Evolutionary conservation across 2,329 filamentous ascomycete species (phyloP), one percentile per base, ranked within the genome.

Genomic region (Claviceps spartinae): DNA sequence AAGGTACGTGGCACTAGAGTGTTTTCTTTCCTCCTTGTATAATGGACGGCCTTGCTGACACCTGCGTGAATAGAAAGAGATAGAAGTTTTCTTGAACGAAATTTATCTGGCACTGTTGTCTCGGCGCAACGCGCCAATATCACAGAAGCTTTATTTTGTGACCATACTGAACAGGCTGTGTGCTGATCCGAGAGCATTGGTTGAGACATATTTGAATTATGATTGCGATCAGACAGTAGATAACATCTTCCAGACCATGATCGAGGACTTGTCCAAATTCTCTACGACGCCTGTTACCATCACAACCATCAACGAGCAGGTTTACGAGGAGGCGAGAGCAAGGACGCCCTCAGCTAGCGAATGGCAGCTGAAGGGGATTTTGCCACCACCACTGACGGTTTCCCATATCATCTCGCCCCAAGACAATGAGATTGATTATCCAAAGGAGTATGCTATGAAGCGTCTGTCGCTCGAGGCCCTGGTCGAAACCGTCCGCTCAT

Each of bases 161-260:
- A 83, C 82, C 54, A 81, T 98, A 26, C 76, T 98, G 50, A 86
- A 88, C 60, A 79, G 91, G 54, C 75, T 98, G 47, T 90, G 86
- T 54, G 82, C 81, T 16, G 93, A 98, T 64, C 88, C 91, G 1
- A 79, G 88, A 58, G 90, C 88, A 0, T 67, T 98, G 48, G 93
- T 98, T 16, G 93, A 98, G 67, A 85, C 90, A 14, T 98, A 98
- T 67, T 78, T 98, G 56, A 98, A 98, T 67, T 98, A 98, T 63
- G 93, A 98, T 65, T 98, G 93, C 69, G 94, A 97, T 62, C 79
- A 91, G 54, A 89, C 88, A 42, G 80, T 97, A 54, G 91, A 97
- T 69, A 98, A 98, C 67, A 93, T 97, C 67, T 98, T 95, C 66
- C 93, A 98, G 68, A 85, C 79, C 20, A 83, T 97, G 51, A 90